Evolutionary conservation across 495 filamentous ascomycete species (phyloP).

Genomic region (Pseudoneurospora amorphoporcata): DNA sequence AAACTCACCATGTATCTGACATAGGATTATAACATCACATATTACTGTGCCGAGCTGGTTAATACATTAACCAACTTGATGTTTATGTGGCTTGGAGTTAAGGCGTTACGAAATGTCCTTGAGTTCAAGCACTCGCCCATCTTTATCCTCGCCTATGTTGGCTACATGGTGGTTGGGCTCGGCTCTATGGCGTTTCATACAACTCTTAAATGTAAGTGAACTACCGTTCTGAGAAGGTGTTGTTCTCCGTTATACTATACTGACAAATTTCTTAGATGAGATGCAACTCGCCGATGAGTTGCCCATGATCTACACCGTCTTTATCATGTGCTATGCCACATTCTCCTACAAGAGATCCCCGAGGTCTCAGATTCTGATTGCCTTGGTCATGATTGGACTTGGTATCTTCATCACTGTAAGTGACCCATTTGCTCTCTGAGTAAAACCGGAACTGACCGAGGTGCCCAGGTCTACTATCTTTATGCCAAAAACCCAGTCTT

Average conservation of each 20-base stretch:
- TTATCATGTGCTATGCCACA: slow-evolving; percentile 73
- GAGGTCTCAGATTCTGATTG: slow-evolving; percentile 47
- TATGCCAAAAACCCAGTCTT: slow-evolving; percentile 86
- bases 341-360: slow-evolving; percentile 62
- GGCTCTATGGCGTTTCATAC: slow-evolving; percentile 79
- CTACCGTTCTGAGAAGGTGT: neutral
- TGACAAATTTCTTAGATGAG: slow-evolving; percentile 51
- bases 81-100: slow-evolving; percentile 63
- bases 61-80: slow-evolving; percentile 69
- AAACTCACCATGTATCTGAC: neutral
- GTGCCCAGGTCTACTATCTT: slow-evolving; percentile 65
- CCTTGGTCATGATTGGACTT: slow-evolving; percentile 46
- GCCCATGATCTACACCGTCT: slow-evolving; percentile 96
- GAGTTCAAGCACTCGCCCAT: slow-evolving; percentile 61
- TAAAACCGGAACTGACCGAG: neutral
- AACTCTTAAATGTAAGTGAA: slow-evolving; percentile 61
- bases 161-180: slow-evolving; percentile 69
- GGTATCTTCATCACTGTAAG: slow-evolving; percentile 67
- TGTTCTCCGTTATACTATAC: neutral
- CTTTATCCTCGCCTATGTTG: slow-evolving; percentile 59
- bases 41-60: slow-evolving; percentile 36
- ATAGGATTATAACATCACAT: slow-evolving; percentile 40
- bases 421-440: neutral
- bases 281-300: slow-evolving; percentile 98
- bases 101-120: slow-evolving; percentile 60